phyloP scores from a whole-genome alignment of 2,329 filamentous ascomycete species.

The Colletotrichum magnum region DNA sequence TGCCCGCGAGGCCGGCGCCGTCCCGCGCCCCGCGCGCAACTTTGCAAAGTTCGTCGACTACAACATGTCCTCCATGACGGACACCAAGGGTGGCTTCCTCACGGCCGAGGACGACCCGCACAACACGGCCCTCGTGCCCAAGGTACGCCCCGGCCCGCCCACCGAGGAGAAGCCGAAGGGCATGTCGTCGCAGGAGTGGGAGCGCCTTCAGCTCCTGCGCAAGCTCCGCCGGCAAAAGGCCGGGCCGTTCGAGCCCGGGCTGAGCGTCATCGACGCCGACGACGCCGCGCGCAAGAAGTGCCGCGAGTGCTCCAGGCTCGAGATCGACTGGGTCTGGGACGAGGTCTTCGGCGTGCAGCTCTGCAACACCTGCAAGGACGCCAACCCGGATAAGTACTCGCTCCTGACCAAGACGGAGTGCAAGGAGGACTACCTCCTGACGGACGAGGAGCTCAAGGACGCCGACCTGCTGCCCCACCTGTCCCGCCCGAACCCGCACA shows the following conservation, averaged over 20 bases:
- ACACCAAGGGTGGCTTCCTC: conserved; percentile 96
- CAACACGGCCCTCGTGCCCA: conserved; percentile 78
- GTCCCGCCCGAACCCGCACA: conserved; percentile 93
- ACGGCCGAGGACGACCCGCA: conserved; percentile 92
- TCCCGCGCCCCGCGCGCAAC: conserved; percentile 83
- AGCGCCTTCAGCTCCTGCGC: conserved; percentile 81
- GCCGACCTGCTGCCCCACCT: conserved; percentile 88
- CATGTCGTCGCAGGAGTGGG: conserved; percentile 95
- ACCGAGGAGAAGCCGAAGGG: conserved; percentile 80
- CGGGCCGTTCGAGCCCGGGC: conserved; percentile 89
- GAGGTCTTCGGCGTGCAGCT: conserved; percentile 84
- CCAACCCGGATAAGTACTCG: conserved; percentile 91
- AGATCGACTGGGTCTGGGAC: conserved; percentile 97
- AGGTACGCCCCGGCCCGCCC: conserved; percentile 53
- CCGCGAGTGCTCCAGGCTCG: conserved; percentile 83
- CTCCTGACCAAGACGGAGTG: conserved; percentile 97
- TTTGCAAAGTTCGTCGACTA: conserved; percentile 97
- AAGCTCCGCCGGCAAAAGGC: conserved; percentile 80
- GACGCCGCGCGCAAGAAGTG: conserved; percentile 79
- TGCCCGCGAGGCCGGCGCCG: conserved; percentile 67
- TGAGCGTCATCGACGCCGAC: conserved; percentile 79
- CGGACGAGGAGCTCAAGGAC: conserved; percentile 91
- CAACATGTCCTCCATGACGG: conserved; percentile 97
- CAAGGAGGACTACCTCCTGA: conserved; percentile 93
- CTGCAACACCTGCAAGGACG: conserved; percentile 90